Base-by-base conservation (phyloP, 2,329 filamentous ascomycete species). In the Fusarium ramigenum region DNA sequence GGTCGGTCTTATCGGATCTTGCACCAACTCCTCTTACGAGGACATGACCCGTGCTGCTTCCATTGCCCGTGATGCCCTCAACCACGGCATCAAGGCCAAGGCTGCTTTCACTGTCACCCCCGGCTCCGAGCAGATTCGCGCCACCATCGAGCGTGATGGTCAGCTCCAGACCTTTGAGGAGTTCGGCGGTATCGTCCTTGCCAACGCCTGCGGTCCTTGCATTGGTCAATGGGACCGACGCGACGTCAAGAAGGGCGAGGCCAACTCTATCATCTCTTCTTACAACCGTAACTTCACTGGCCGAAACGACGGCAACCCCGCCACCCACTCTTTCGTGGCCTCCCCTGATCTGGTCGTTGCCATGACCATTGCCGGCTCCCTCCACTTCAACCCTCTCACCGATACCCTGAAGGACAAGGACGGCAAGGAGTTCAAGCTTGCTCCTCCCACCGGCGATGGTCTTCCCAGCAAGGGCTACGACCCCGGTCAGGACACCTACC, bases 261-360 rank as follows among this genome's bases (percentile, higher is more conserved):
- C 95, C 80, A 99, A 99, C 91, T 97, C 95, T 11, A 99, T 99
- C 83, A 88, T 99, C 82, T 98, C 95, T 52, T 98, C 96, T 34
- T 99, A 98, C 92, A 99, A 99, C 93, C 95, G 96, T 85, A 98
- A 99, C 91, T 98, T 99, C 88, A 98, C 96, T 70, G 96, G 96
- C 76, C 94, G 96, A 82, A 98, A 98, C 84, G 95, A 97, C 78
- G 95, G 93, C 77, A 98, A 97, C 89, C 95, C 95, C 44, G 94
- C 94, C 62, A 97, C 95, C 58, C 95, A 97, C 87, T 94, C 94
- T 66, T 97, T 97, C 84, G 95, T 97, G 76, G 92, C 95, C 74
- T 97, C 94, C 11, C 95, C 95, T 63, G 95, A 97, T 82, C 87
- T 97, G 70, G 94, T 97, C 47, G 93, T 97, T 60, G 95, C 95